Conservation (phyloP, 176 grass and related monocot species). For the Musa schizocarpa region DNA sequence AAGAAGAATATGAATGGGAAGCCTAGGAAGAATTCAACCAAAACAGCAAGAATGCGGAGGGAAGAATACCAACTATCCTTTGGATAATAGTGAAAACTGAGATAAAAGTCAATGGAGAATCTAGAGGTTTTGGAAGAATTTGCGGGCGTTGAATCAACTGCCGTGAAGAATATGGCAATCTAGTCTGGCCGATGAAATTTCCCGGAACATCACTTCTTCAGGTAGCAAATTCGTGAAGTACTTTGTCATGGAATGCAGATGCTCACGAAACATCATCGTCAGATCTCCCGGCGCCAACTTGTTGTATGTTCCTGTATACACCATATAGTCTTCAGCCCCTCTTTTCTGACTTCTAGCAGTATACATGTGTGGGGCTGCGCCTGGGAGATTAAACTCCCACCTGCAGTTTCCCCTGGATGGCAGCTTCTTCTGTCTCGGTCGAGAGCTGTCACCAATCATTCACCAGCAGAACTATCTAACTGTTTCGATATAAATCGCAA, state of each 20-base stretch:
- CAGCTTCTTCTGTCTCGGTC: background rate
- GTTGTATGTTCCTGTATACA: too few species aligned
- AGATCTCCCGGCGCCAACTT: too few species aligned
- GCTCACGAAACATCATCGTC: background rate
- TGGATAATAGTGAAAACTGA: too few species aligned
- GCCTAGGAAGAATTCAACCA: background rate
- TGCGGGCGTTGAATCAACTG: background rate
- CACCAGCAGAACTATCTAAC: too few species aligned
- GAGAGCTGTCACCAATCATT: background rate
- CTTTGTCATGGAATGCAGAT: background rate
- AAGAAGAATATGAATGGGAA: background rate
- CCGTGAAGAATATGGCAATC: background rate
- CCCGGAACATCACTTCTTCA: background rate
- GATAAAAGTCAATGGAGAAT: too few species aligned
- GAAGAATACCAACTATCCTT: too few species aligned
- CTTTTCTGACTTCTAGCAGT: background rate
- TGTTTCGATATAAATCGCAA: too few species aligned
- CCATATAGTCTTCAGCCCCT: background rate
- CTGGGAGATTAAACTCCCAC: too few species aligned
- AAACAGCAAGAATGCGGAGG: background rate
- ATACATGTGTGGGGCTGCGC: background rate
- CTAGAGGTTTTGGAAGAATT: too few species aligned
- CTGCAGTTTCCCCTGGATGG: background rate
- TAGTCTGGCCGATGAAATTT: background rate
- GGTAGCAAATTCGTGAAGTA: too few species aligned